Evolutionary conservation across 192 early-diverging fungal species (phyloP), one percentile per base, ranked within the genome.

Genomic region (Mortierella alpina): DNA sequence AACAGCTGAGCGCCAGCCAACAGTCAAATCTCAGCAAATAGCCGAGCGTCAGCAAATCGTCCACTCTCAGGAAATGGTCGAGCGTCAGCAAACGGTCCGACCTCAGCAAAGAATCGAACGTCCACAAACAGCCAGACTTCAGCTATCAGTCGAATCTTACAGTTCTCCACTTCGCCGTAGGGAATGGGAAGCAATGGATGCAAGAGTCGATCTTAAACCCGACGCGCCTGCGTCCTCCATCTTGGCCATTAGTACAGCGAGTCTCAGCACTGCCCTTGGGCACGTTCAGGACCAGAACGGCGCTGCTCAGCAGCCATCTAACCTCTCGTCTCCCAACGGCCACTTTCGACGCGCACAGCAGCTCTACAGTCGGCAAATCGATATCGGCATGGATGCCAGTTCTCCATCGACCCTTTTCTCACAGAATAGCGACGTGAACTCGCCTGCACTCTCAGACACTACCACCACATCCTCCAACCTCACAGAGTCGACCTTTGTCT

Each of bases 201-300:
- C 31, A 31, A 31, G 31, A 31, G 3, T 31, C 56, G n/a, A 59
- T 23, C 9, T 45, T 22, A 22, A 44, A 14, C 7, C n/a, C 44
- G 23, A n/a, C 20, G 22, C 10, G 2, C 47, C 61, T 6, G 18
- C 9, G 6, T 49, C 31, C 4, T 45, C 73, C 18, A 42, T 31
- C 10, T 52, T 68, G 12, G 50, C 56, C 17, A 11, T 69, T 10
- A 68, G 60, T 18, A 76, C 74, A 8, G 60, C 68, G 11, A 65
- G 55, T 49, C 54, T 69, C 15, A 17, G 17, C 13, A 47, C 46
- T 13, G 66, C 58, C 2, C 54, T 39, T 13, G 48, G 5, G n/a
- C 5, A 46, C 10, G 39, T 31, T 10, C 52, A 45, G 47, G 59
- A 39, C 5, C 2, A 31, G 59, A 59, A 68, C 14, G 52, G 52